phyloP scores from a whole-genome alignment of 1,284 basidiomycete genomes.

The Sanghuangporus weigelae region DNA sequence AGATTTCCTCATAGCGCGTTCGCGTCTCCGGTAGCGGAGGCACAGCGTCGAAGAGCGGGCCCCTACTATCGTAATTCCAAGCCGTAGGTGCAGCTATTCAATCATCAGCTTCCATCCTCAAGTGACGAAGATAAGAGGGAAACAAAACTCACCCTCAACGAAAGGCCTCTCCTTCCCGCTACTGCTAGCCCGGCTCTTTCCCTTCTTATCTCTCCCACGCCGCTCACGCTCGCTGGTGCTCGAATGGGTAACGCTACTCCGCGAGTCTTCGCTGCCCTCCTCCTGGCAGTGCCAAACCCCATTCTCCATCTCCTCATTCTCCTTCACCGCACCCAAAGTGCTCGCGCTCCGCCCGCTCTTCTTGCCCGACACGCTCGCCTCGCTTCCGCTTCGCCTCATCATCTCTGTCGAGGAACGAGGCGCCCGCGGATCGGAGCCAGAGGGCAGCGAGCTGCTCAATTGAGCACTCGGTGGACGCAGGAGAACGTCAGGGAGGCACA shows the following conservation, averaged over 20 bases:
- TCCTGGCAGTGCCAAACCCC: neutral
- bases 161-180: neutral
- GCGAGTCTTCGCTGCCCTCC: constrained; percentile 8
- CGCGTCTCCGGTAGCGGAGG: constrained; percentile 9
- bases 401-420: neutral
- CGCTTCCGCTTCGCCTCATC: constrained; percentile 14
- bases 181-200: neutral
- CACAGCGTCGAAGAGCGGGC: constrained; percentile 12
- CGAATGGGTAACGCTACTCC: constrained; percentile 4
- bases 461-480: neutral
- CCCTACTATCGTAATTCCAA: constrained; percentile 5
- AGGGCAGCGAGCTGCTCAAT: neutral
- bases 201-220: neutral
- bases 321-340: constrained; percentile 2
- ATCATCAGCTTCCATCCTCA: neutral
- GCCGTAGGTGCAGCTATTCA: neutral
- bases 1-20: constrained; percentile 10
- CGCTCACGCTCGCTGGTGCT: neutral
- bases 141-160: constrained; percentile 9
- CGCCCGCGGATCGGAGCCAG: neutral
- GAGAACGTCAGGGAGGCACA: constrained; percentile 13
- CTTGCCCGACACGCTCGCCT: constrained; percentile 7
- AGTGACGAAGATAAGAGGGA: neutral
- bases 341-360: constrained; percentile 5
- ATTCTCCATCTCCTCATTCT: neutral